Percentiles rank a stretch among this genome's conserved stretches.
Evolutionary conservation across 1,139 yeast genomes (phyloP).

Genomic region (Nematodospora anomalae): DNA sequence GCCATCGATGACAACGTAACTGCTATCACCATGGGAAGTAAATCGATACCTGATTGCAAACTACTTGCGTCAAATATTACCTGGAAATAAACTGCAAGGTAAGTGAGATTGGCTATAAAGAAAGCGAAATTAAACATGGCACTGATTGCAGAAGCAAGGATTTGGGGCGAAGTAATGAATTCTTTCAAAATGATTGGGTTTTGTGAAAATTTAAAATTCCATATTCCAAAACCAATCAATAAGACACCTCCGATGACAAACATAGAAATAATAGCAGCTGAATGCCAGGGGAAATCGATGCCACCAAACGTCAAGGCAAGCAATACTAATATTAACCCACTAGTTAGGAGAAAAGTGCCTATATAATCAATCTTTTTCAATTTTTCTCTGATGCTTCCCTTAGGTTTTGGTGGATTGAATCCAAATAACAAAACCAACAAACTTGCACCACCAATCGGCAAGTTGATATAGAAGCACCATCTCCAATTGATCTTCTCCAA

Average conservation of each 20-base stretch:
- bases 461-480: slow-evolving; percentile 75
- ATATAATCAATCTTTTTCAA: slow-evolving; percentile 36
- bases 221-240: slow-evolving; percentile 39
- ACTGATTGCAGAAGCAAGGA: slow-evolving; percentile 37
- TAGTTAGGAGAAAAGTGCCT: slow-evolving; percentile 31
- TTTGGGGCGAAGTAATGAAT: slow-evolving; percentile 36
- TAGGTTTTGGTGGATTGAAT: slow-evolving; percentile 58
- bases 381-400: slow-evolving; percentile 41
- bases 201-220: slow-evolving; percentile 48
- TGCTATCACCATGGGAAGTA: slow-evolving; percentile 55
- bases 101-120: slow-evolving; percentile 46
- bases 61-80: slow-evolving; percentile 49
- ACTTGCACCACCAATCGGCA: slow-evolving; percentile 67
- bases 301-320: slow-evolving; percentile 41
- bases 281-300: slow-evolving; percentile 37
- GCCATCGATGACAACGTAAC: slow-evolving; percentile 48
- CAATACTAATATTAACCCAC: slow-evolving; percentile 32
- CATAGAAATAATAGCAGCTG: slow-evolving; percentile 55
- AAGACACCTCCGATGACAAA: slow-evolving; percentile 56
- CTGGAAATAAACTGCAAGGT: slow-evolving; percentile 57
- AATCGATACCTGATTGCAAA: slow-evolving; percentile 57
- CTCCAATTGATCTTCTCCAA: slow-evolving; percentile 69
- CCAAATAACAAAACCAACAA: slow-evolving; percentile 42
- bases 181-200: slow-evolving; percentile 49
- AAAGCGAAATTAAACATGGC: slow-evolving; percentile 42